Percentiles rank a stretch among this genome's conserved stretches.
Conservation (phyloP, 2,329 filamentous ascomycete genomes). For the Coniochaeta ligniaria region DNA sequence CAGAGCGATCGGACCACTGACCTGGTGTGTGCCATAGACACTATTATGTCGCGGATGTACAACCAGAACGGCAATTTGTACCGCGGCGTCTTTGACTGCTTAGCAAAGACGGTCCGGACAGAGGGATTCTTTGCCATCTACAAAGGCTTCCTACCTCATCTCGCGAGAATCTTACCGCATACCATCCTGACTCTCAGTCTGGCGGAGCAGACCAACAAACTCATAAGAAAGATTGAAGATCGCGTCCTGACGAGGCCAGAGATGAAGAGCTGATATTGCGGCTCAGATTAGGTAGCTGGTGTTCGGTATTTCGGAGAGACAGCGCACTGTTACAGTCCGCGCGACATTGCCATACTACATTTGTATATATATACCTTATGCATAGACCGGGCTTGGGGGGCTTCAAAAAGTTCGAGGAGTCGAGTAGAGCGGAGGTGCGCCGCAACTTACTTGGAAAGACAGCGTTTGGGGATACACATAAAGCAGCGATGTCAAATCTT, state of each 20-base stretch:
- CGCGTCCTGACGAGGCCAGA: slow-evolving; percentile 31
- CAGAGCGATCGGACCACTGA: background rate
- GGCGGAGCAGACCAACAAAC: slow-evolving; percentile 94
- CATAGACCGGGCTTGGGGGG: background rate
- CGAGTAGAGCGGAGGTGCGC: background rate
- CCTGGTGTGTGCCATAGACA: slow-evolving; percentile 49
- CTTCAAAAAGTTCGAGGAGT: background rate
- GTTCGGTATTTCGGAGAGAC: background rate
- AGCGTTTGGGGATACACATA: background rate
- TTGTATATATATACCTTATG: background rate
- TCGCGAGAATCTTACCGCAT: slow-evolving; percentile 90
- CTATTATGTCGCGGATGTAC: slow-evolving; percentile 97
- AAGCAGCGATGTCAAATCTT: background rate
- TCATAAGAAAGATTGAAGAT: slow-evolving; percentile 71
- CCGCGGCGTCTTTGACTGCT: slow-evolving; percentile 83
- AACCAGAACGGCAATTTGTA: slow-evolving; percentile 99
- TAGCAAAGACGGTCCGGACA: slow-evolving; percentile 82
- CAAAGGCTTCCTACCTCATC: slow-evolving; percentile 93
- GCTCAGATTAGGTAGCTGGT: background rate
- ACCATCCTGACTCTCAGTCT: slow-evolving; percentile 89
- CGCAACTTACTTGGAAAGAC: background rate
- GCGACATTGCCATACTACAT: background rate
- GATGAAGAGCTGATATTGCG: background rate
- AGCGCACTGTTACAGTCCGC: background rate
- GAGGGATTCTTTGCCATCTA: slow-evolving; percentile 92